Base-by-base conservation (phyloP, 2,329 filamentous ascomycete species). In the Monosporascus ibericus region DNA sequence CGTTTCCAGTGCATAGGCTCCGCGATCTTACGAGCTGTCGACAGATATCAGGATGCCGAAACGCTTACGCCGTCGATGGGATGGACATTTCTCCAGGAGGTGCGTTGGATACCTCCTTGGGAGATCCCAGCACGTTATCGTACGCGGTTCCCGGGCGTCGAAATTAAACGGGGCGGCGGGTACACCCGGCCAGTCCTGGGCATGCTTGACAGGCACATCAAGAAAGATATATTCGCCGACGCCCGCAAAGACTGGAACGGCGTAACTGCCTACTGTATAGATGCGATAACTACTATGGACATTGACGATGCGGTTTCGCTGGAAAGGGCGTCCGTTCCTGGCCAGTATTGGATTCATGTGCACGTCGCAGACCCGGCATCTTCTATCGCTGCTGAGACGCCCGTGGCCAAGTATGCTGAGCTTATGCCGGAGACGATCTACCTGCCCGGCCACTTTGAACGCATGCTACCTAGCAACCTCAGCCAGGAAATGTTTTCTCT, bases 301-400 rank as follows among this genome's bases (percentile, higher is more conserved):
- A 87, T 94, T 53, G 89, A 95, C 59, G 89, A 95, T 64, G 89
- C 85, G 1, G 70, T 95, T 8, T 92, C 88, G 1, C 63, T 94
- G 7, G 85, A 90, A 63, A 66, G 69, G 46, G 79, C 85, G 1
- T 69, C 74, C 4, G 72, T 68, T 18, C 55, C 75, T 20, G 65
- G 75, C 48, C 76, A 87, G 58, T 82, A 81, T 62, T 94, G 89
- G 89, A 73, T 92, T 30, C 88, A 91, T 63, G 70, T 90, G 34
- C 89, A 94, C 65, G 79, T 88, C 42, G 89, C 90, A 15, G 90
- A 94, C 62, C 88, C 88, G 8, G 86, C 86, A 2, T 88, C 89
- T 5, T 80, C 81, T 53, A 82, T 94, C 56, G 61, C 72, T 20
- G 80, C 81, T 18, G 73, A 81, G 22, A 81, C 83, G 38, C 70